phyloP scores from a whole-genome alignment of 2,329 filamentous ascomycete species.

The Chaetomium strumarium region DNA sequence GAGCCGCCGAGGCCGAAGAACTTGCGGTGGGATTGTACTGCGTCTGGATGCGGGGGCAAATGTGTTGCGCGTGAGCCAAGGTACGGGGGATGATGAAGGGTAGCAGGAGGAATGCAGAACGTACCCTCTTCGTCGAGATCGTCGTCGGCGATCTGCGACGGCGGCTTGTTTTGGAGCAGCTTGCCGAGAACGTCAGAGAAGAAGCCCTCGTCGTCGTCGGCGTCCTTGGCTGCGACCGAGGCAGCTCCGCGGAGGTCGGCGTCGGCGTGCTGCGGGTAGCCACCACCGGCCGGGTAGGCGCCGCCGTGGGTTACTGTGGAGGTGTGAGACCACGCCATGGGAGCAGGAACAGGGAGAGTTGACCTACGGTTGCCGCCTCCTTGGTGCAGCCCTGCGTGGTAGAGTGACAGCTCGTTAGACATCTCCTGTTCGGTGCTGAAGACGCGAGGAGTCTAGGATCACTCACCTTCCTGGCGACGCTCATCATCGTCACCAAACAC shows the following conservation, averaged over 20 bases:
- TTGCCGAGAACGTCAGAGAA: conserved; percentile 45
- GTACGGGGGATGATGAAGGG: background rate
- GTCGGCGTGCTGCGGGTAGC: conserved; percentile 34
- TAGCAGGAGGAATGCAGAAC: conserved; percentile 15
- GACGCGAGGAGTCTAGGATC: background rate
- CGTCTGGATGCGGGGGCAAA: conserved; percentile 39
- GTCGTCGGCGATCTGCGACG: conserved; percentile 39
- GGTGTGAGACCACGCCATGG: background rate
- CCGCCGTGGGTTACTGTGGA: conserved; percentile 30
- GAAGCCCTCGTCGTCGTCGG: conserved; percentile 40
- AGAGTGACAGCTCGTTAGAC: no score
- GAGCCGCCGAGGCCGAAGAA: conserved; percentile 57
- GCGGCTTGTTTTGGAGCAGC: conserved; percentile 45
- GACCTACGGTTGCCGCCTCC: conserved; percentile 19
- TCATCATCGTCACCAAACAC: conserved; percentile 12
- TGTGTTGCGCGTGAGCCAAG: background rate
- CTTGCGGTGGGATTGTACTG: conserved; percentile 68
- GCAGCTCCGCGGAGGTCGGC: conserved; percentile 44
- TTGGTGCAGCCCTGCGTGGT: background rate
- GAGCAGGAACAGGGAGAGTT: background rate
- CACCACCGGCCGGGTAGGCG: conserved; percentile 28
- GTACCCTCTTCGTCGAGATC: conserved; percentile 46
- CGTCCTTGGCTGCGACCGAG: conserved; percentile 41
- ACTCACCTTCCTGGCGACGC: conserved; percentile 8
- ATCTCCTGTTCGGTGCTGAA: background rate